Evolutionary conservation across 2,329 filamentous ascomycete species (phyloP).

Genomic region (Neofusicoccum cordaticola): DNA sequence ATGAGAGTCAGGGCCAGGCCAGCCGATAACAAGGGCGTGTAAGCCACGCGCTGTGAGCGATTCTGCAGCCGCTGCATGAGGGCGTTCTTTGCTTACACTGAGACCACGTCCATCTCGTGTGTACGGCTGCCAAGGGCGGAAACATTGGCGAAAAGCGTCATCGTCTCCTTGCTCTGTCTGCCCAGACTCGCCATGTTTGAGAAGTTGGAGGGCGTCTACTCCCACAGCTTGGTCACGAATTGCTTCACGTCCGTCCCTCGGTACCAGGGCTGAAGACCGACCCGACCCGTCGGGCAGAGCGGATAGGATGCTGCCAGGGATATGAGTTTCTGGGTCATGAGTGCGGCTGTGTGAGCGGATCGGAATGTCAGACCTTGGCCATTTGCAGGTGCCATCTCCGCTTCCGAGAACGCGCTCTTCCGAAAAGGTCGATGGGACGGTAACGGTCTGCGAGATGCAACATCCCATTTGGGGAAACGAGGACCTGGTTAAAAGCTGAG

Average conservation of each 20-base stretch:
- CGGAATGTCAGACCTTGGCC: neutral
- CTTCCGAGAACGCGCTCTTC: too few relatives aligned
- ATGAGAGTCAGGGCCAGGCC: neutral
- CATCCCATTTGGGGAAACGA: neutral
- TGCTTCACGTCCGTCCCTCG: neutral
- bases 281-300: neutral
- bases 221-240: neutral
- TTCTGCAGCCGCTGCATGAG: neutral
- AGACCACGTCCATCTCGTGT: neutral
- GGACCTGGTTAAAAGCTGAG: neutral
- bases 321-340: neutral
- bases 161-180: neutral
- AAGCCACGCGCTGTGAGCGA: neutral
- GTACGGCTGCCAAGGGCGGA: neutral
- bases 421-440: too few relatives aligned
- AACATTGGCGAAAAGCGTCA: neutral
- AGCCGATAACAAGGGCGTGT: neutral
- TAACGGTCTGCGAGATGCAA: neutral
- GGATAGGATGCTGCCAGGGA: neutral
- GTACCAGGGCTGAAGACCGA: neutral
- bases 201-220: neutral
- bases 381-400: neutral
- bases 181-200: neutral
- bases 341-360: neutral
- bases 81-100: neutral